Conservation (phyloP, 768 basidiomycete species). For the Auricularia auricula-judae region DNA sequence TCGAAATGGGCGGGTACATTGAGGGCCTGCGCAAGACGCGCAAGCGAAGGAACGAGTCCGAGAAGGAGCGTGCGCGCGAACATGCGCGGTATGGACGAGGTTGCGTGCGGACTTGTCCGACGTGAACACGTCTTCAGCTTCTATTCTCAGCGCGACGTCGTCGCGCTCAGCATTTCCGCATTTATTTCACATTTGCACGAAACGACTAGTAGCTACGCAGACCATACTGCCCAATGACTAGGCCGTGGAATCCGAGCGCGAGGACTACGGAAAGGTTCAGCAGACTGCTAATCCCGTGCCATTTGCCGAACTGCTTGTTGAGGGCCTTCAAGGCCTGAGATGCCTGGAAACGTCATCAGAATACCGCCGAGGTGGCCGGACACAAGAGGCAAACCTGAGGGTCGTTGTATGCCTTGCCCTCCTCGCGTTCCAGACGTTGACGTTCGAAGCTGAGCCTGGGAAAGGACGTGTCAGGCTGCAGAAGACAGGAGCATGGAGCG, state of each 20-base stretch:
- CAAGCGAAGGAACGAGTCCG: conserved; percentile 1
- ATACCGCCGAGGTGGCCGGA: neutral
- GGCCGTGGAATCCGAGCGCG: conserved; percentile 53
- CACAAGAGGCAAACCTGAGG: conserved; percentile 37
- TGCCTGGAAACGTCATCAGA: conserved; percentile 28
- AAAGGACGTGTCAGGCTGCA: neutral
- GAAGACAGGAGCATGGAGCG: conserved; percentile 4
- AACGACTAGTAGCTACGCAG: conserved; percentile 25
- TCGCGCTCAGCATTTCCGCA: neutral
- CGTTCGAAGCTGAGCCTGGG: conserved; percentile 65
- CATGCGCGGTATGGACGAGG: neutral
- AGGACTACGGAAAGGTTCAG: conserved; percentile 53
- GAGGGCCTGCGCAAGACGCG: neutral
- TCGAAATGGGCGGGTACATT: conserved; percentile 43
- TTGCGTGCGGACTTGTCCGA: too few species aligned
- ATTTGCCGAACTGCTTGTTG: conserved; percentile 50
- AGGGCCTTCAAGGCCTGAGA: conserved; percentile 59
- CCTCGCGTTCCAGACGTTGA: conserved; percentile 61
- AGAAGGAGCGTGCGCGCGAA: neutral
- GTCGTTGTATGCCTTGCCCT: conserved; percentile 57
- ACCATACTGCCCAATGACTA: conserved; percentile 55
- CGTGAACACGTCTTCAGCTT: too few species aligned
- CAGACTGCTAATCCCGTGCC: conserved; percentile 61
- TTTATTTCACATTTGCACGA: neutral
- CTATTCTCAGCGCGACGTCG: too few species aligned